Base-by-base conservation (phyloP, 2,329 filamentous ascomycete species). In the Mycosphaerella sp. region DNA sequence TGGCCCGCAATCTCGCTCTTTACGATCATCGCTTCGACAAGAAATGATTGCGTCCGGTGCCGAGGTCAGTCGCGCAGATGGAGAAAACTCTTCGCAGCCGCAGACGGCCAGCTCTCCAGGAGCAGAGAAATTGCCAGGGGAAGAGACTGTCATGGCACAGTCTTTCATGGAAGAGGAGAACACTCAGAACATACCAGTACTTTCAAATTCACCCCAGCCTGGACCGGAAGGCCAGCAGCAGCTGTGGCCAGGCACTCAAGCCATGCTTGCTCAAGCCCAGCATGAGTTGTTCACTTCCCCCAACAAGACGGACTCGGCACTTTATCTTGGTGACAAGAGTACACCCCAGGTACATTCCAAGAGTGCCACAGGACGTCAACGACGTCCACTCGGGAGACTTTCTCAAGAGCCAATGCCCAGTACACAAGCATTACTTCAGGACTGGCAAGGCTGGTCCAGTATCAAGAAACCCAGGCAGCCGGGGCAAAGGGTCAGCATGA, bases 361-460 rank as follows among this genome's bases (percentile, higher is more conserved):
- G 13, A 66, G 34, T 56, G 61, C 34, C 64, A 64, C 18, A 68
- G 67, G 14, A 18, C 44, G 56, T 42, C 47, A 37, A 14, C 54
- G 58, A 2, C 53, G 49, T 13, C 58, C 57, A 41, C 54, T 61
- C 3, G 51, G 35, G 35, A 50, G 48, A 14, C 54, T 61, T 13
- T 60, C 57, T 12, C 59, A 63, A 45, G 61, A 61, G 40, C 57
- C 56, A 7, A 30, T 62, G 44, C 64, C 71, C 28, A 73, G 70
- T 50, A 76, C 73, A 2, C 73, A 76, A 49, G 70, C 71, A 13
- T 59, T 76, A 7, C 67, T 75, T 41, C 65, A 67, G 21, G 70
- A 66, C 7, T 68, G 56, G 69, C 66, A 45, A 64, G 70, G 41
- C 60, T 73, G 37, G 71, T 73, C 62, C 53, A 71, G 70, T 9